phyloP scores from a whole-genome alignment of 805 yeast species.

The Jamesozyma jinghongensis region DNA sequence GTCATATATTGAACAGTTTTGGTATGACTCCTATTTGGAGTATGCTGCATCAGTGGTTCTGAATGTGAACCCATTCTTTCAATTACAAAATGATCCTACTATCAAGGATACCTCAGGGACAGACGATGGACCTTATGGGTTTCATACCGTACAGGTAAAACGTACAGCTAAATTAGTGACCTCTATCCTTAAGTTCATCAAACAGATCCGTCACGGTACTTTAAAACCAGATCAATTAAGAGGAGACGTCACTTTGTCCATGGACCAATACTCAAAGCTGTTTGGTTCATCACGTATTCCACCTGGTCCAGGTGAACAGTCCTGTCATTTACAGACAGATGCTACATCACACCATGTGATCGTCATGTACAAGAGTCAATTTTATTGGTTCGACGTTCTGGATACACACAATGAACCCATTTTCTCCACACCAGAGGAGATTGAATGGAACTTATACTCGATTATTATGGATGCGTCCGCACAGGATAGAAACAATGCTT shows the following conservation, averaged over 20 bases:
- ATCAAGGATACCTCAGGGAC: conserved; percentile 25
- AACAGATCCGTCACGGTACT: conserved; percentile 68
- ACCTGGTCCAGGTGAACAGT: conserved; percentile 47
- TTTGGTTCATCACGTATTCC: conserved; percentile 89
- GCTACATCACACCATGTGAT: conserved; percentile 67
- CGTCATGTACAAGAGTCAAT: conserved; percentile 75
- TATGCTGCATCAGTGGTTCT: conserved; percentile 88
- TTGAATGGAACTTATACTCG: conserved; percentile 63
- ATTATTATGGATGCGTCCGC: conserved; percentile 65
- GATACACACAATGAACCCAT: conserved; percentile 64
- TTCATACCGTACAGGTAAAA: conserved; percentile 47
- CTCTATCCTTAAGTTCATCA: conserved; percentile 68
- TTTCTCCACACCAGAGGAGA: conserved; percentile 57
- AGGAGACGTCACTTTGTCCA: conserved; percentile 55
- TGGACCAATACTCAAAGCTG: conserved; percentile 83
- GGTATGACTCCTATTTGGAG: conserved; percentile 85
- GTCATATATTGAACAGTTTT: conserved; percentile 85
- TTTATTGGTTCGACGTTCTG: conserved; percentile 91
- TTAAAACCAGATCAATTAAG: conserved; percentile 61
- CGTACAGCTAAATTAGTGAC: conserved; percentile 74
- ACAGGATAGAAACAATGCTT: not conserved
- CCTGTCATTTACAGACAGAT: conserved; percentile 78
- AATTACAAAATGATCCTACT: conserved; percentile 87
- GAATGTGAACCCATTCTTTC: conserved; percentile 82
- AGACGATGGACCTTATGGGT: conserved; percentile 27